These are phyloP conservation scores for Yarrowia porcina DNA, from an alignment of 805 yeast species.

Conservation along the genomic window DNA sequence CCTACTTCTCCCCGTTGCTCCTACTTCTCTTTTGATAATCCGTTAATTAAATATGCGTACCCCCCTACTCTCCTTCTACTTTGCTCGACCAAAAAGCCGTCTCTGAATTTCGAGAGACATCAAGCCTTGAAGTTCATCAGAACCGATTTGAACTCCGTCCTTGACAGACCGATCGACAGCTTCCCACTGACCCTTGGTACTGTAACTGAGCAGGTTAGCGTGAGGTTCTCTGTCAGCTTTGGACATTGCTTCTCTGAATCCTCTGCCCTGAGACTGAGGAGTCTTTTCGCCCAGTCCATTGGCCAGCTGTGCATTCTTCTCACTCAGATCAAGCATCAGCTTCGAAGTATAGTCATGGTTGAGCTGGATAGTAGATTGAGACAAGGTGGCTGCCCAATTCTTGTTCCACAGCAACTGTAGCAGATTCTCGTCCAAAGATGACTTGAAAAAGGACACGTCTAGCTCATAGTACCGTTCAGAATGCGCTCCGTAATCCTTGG, in stretches of 20 bases:
- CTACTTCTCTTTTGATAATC: not conserved
- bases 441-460: constrained; percentile 57
- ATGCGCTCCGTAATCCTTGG: constrained; percentile 68
- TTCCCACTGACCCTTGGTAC: constrained; percentile 22
- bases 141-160: constrained; percentile 28
- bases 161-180: not conserved
- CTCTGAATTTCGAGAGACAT: constrained; percentile 32
- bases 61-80: not conserved
- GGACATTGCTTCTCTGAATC: constrained; percentile 9
- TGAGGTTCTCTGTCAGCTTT: constrained; percentile 21
- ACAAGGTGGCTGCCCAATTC: constrained; percentile 47
- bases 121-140: constrained; percentile 35
- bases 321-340: constrained; percentile 35
- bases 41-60: not conserved
- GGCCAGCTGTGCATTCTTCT: constrained; percentile 31
- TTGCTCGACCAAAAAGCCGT: not conserved
- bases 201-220: not conserved
- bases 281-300: not conserved
- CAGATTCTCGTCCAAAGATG: constrained; percentile 48
- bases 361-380: constrained; percentile 34
- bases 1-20: too few relatives aligned
- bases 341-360: constrained; percentile 35
- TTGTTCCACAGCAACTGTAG: constrained; percentile 45
- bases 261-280: not conserved
- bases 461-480: constrained; percentile 66